Evolutionary conservation across 768 basidiomycete species (phyloP).

Genomic region (Dictyophora rubrovolvata): DNA sequence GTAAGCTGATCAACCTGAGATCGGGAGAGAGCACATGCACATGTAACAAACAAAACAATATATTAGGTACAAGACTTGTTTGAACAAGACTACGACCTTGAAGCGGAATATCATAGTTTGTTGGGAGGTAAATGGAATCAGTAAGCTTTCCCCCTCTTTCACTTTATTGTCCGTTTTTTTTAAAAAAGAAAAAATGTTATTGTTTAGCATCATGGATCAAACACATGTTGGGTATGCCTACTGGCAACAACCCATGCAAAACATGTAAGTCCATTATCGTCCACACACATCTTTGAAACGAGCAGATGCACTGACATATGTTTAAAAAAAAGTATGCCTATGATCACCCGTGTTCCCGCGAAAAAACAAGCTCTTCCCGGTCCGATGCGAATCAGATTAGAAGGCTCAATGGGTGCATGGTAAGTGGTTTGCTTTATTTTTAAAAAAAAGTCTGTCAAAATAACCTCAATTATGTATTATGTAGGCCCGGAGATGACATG

Average conservation of each 20-base stretch:
- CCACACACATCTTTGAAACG: not conserved
- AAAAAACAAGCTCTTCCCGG: conserved; percentile 50
- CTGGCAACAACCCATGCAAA: conserved; percentile 63
- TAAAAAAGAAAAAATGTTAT: no score
- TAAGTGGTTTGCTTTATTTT: conserved; percentile 14
- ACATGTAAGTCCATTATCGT: conserved; percentile 32
- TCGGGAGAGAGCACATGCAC: no score
- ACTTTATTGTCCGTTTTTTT: no score
- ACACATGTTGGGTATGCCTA: conserved; percentile 57
- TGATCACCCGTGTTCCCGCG: conserved; percentile 38
- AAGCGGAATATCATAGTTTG: conserved; percentile 48
- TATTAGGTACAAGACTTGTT: conserved; percentile 49
- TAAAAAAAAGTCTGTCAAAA: no score
- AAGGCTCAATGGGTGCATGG: conserved; percentile 55
- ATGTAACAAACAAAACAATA: no score
- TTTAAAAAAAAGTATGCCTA: conserved; percentile 34
- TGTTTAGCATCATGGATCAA: conserved; percentile 56
- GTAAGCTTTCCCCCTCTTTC: conserved; percentile 22
- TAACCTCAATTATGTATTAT: no score
- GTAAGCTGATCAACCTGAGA: no score
- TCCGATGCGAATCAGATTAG: conserved; percentile 51
- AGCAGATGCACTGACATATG: not conserved
- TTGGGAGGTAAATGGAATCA: conserved; percentile 61
- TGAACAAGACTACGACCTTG: conserved; percentile 51
- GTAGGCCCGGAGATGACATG: conserved; percentile 57